Evolutionary conservation across 2,329 filamentous ascomycete genomes (phyloP), one percentile per base, ranked within the genome.

Genomic region (Fusarium anthophilum): DNA sequence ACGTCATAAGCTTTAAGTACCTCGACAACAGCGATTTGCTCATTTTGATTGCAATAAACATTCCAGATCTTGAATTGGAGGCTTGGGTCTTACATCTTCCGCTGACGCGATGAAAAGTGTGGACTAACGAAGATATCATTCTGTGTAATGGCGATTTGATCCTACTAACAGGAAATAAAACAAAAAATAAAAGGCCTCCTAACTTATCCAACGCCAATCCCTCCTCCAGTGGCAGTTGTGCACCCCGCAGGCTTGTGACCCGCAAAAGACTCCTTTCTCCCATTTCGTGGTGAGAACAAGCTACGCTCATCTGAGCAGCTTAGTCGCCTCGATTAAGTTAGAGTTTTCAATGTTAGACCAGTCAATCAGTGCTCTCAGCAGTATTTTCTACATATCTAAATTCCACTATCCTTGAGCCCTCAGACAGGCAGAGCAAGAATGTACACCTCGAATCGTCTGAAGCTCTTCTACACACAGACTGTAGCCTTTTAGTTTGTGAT

Each of bases 231-330:
- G 6, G 11, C 6, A 6, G 7, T 18, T 18, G 11, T 26, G 9
- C 8, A 18, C n/a, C 5, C 10, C 17, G 1, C 2, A 24, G 15
- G 11, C 5, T 2, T 44, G 1, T 26, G 24, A 13, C 7, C n/a
- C 12, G 18, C 5, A 8, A 4, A 12, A 26, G 6, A 11, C 17
- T 45, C 8, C 5, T 9, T 45, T 14, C 24, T 45, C 7, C 17
- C 5, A 45, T 26, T 20, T 20, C 4, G 12, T 10, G 12, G 3
- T 17, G 5, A 26, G 43, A 45, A 26, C 5, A 18, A 9, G 3
- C 7, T 35, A 9, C 8, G 1, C 1, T 35, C 7, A 9, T 17
- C 8, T 14, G 14, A 35, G 32, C 14, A 9, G 32, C 32, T 35
- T 35, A 14, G 0, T 35, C 9, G 32, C 14, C 32, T 35, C 5